A percentile compares a stretch with the other conserved stretches of the same genome.
phyloP scores from a whole-genome alignment of 75 land plant species.

The Isoetes taiwanensis region DNA sequence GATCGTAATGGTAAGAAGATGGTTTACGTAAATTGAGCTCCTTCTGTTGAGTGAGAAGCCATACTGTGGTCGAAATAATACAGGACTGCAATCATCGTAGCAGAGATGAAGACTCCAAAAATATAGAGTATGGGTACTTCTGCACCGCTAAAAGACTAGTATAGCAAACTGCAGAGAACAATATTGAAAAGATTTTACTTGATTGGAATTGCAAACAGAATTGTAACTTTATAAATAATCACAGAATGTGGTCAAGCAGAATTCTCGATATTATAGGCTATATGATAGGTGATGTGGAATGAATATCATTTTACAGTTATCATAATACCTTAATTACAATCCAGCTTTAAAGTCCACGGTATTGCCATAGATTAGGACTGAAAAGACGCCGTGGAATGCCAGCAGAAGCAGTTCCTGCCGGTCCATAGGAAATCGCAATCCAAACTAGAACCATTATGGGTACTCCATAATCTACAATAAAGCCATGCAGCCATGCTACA shows the following conservation, averaged over 20 bases:
- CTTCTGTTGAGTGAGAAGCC: constrained; percentile 4
- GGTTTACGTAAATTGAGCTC: constrained; percentile 3
- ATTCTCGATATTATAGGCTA: too few species aligned
- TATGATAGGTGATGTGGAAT: too few species aligned
- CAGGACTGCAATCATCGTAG: neutral
- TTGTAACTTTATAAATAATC: neutral
- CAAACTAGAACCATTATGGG: neutral
- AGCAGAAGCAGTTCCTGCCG: neutral
- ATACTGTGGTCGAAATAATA: constrained; percentile 3
- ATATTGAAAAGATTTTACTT: neutral
- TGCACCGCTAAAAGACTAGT: too few species aligned
- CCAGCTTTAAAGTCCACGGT: neutral
- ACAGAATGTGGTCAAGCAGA: too few species aligned
- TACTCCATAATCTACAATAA: constrained; percentile 1
- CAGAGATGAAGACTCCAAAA: neutral
- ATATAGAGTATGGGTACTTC: neutral
- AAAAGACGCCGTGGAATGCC: constrained; percentile 4
- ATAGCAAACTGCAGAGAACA: too few species aligned
- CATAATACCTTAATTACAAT: neutral
- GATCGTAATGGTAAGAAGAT: constrained; percentile 5
- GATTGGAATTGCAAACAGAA: neutral
- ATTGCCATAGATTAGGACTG: neutral
- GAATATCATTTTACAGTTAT: neutral
- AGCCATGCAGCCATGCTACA: neutral
- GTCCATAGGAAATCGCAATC: neutral